Percentiles rank a stretch among this genome's conserved stretches.
Conservation (phyloP, 768 basidiomycete species). For the Tylopilus felleus region DNA sequence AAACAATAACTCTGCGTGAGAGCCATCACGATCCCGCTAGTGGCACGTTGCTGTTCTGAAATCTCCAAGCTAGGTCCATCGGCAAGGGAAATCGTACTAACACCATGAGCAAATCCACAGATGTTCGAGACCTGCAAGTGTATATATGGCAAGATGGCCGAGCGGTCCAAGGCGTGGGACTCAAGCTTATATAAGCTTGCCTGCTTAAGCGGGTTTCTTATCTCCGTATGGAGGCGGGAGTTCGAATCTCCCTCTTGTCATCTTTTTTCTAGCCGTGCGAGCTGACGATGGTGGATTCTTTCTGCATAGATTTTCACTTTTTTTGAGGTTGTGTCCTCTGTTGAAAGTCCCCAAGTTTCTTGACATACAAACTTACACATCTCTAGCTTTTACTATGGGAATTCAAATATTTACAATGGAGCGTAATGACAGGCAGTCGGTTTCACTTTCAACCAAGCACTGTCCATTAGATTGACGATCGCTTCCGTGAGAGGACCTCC, state of each 20-base stretch:
- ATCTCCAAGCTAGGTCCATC: too few relatives aligned
- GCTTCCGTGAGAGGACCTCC: conserved; percentile 6
- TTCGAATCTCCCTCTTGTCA: conserved; percentile 36
- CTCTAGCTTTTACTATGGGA: too few relatives aligned
- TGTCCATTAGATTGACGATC: neutral
- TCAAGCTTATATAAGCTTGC: conserved; percentile 40
- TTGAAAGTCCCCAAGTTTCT: neutral
- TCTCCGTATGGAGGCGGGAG: conserved; percentile 33
- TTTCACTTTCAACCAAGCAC: conserved; percentile 8
- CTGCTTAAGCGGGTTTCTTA: conserved; percentile 30
- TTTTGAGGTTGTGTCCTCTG: too few relatives aligned
- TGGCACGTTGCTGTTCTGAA: too few relatives aligned
- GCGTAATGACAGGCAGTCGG: neutral
- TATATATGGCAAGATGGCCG: conserved; percentile 49
- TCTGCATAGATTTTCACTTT: too few relatives aligned
- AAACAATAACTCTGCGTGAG: too few relatives aligned
- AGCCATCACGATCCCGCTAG: too few relatives aligned
- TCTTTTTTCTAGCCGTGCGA: conserved; percentile 1
- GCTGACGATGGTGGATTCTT: too few relatives aligned
- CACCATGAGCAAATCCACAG: too few relatives aligned
- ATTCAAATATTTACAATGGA: neutral
- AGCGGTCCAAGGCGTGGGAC: conserved; percentile 64
- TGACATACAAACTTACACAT: neutral
- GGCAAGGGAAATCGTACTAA: too few relatives aligned
- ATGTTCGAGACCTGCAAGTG: too few relatives aligned